Conservation (phyloP, 176 grass and related monocot species). For the Triticum urartu region DNA sequence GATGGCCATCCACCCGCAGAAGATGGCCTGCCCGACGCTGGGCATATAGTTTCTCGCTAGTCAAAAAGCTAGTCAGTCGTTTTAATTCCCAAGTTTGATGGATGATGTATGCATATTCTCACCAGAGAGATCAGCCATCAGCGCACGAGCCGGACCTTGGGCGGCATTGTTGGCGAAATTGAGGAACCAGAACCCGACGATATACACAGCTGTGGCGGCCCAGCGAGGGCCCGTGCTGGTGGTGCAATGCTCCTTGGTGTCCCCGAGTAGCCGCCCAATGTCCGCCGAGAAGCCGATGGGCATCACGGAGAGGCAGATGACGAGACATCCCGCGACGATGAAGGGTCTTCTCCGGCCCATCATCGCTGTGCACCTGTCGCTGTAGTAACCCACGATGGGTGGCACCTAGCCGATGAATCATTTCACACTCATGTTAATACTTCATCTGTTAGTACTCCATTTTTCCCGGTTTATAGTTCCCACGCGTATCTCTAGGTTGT, state of each 20-base stretch:
- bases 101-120: neutral
- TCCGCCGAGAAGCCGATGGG: conserved; percentile 71
- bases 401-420: conserved; percentile 30
- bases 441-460: too few species aligned
- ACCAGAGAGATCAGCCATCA: conserved; percentile 49
- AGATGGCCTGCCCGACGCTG: conserved; percentile 54
- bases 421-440: neutral
- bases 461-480: too few species aligned
- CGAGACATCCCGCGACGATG: conserved; percentile 59
- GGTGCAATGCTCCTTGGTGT: conserved; percentile 71
- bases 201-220: conserved; percentile 56
- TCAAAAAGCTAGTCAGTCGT: neutral
- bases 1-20: conserved; percentile 81
- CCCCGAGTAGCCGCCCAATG: conserved; percentile 58
- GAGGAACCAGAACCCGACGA: conserved; percentile 83
- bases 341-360: conserved; percentile 48
- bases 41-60: conserved; percentile 18
- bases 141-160: conserved; percentile 44
- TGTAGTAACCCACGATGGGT: conserved; percentile 57
- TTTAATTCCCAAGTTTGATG: neutral
- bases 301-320: conserved; percentile 45
- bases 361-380: conserved; percentile 55
- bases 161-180: conserved; percentile 82
- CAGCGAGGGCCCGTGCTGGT: conserved; percentile 49
- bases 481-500: too few species aligned